phyloP scores from a whole-genome alignment of 2,329 filamentous ascomycete species.

The Chaetomium strumarium region DNA sequence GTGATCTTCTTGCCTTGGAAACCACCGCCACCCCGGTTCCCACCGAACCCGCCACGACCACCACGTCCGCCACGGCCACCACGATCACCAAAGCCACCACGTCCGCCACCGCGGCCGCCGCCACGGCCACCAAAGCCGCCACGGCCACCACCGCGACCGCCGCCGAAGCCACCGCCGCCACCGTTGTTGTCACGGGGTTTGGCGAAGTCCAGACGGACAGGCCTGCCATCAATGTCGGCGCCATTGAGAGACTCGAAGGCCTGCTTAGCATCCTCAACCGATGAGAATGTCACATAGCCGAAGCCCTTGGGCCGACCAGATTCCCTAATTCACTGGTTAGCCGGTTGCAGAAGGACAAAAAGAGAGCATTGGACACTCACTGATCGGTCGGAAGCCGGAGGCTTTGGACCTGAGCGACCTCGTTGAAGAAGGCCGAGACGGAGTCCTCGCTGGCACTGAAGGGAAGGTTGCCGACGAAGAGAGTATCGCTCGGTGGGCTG shows the following conservation, averaged over 20 bases:
- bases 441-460: constrained; percentile 76
- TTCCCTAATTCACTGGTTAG: constrained; percentile 48
- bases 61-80: constrained; percentile 40
- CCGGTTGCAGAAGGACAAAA: constrained; percentile 6
- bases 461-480: constrained; percentile 87
- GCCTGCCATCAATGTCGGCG: constrained; percentile 62
- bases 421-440: constrained; percentile 67
- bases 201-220: constrained; percentile 77
- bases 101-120: constrained; percentile 32
- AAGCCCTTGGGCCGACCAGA: constrained; percentile 84
- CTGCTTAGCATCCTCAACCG: constrained; percentile 74
- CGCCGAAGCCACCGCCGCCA: constrained; percentile 45
- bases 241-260: constrained; percentile 60
- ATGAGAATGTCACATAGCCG: constrained; percentile 80
- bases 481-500: constrained; percentile 75
- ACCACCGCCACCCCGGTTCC: constrained; percentile 45
- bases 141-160: constrained; percentile 39
- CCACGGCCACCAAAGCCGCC: constrained; percentile 45
- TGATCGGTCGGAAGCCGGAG: constrained; percentile 84
- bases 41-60: constrained; percentile 42
- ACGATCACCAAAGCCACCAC: constrained; percentile 40
- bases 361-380: constrained; percentile 37
- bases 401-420: constrained; percentile 65
- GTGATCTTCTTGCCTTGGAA: constrained; percentile 76
- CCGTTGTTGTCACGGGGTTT: constrained; percentile 50